Percentiles rank a stretch among this genome's conserved stretches.
phyloP scores from a whole-genome alignment of 495 filamentous ascomycete species.

The Pseudotulostoma volvatum region DNA sequence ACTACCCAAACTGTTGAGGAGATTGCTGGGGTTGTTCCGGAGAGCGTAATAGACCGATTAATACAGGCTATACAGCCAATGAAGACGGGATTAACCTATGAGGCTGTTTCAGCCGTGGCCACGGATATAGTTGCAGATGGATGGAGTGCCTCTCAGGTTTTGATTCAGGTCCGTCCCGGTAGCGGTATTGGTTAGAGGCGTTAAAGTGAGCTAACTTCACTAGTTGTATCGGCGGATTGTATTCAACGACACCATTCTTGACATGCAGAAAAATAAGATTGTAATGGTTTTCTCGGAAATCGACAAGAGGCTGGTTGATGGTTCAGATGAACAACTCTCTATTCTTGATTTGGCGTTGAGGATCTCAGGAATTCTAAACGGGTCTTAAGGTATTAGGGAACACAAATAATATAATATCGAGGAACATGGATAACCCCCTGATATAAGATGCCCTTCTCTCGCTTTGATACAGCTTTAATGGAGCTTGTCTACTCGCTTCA shows the following conservation, averaged over 20 bases:
- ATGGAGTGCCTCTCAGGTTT: constrained; percentile 88
- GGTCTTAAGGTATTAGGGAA: constrained; percentile 6
- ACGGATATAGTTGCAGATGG: constrained; percentile 90
- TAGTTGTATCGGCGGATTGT: constrained; percentile 74
- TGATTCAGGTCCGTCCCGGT: constrained; percentile 45
- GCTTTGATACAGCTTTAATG: no score
- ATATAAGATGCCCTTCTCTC: no score
- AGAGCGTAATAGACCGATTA: constrained; percentile 49
- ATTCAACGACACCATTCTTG: constrained; percentile 65
- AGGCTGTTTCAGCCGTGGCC: constrained; percentile 57
- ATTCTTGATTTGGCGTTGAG: constrained; percentile 72
- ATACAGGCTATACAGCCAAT: constrained; percentile 63
- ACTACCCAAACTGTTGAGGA: constrained; percentile 74
- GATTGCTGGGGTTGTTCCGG: constrained; percentile 88
- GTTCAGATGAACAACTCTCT: constrained; percentile 87
- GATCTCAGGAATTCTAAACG: constrained; percentile 57
- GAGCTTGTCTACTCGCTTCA: no score
- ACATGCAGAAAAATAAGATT: constrained; percentile 81
- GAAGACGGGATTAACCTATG: constrained; percentile 46
- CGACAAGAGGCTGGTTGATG: constrained; percentile 90
- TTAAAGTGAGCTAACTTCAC: not conserved
- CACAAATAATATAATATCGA: no score
- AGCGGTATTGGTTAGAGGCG: not conserved
- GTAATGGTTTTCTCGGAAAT: constrained; percentile 78
- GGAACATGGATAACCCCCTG: no score